Evolutionary conservation across 768 basidiomycete genomes (phyloP), one percentile per base, ranked within the genome.

Genomic region (Rhodosporidiobolus odoratus): DNA sequence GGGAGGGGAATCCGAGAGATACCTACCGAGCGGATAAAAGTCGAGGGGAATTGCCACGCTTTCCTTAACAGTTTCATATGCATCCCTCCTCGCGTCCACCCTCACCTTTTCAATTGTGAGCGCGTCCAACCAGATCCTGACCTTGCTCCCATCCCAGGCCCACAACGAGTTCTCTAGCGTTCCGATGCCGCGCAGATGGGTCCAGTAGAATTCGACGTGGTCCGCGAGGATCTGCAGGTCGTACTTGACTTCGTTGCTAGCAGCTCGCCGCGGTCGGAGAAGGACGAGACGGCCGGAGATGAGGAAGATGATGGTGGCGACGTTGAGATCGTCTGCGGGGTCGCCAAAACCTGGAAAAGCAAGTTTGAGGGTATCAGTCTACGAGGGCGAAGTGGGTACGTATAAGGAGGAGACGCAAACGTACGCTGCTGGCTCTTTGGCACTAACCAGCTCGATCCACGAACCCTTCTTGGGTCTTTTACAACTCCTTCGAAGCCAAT

Each of bases 121-220:
- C 7, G 95, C 95, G 78, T 98, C 94, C 34, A 99, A 82, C 96
- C 96, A 99, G 23, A 98, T 87, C 38, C 92, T 83, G 75, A 99
- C 89, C 16, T 86, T 86, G 69, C 86, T 84, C 4, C 93, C 95
- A 73, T 97, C 95, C 79, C 91, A 99, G 2, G 88, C 95, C 95
- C 95, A 99, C 30, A 99, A 82, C 10, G 94, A 97, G 80, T 99
- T 99, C 78, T 98, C 95, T 57, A 99, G 81, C 3, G 91, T 86
- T 10, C 89, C 90, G 48, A 99, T 92, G 2, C 95, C 95, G 47
- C 89, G 86, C 52, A 99, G 83, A 82, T 97, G 95, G 63, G 94
- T 96, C 95, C 95, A 99, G 80, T 94, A 99, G 77, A 96, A 93
- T 78, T 99, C 95, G 73, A 98, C 91, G n/a, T 88, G 86, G 71